Percentiles rank a stretch among this genome's conserved stretches.
These are phyloP conservation scores for Yarrowia porcina DNA, from an alignment of 805 yeast species.

Conservation along the genomic window DNA sequence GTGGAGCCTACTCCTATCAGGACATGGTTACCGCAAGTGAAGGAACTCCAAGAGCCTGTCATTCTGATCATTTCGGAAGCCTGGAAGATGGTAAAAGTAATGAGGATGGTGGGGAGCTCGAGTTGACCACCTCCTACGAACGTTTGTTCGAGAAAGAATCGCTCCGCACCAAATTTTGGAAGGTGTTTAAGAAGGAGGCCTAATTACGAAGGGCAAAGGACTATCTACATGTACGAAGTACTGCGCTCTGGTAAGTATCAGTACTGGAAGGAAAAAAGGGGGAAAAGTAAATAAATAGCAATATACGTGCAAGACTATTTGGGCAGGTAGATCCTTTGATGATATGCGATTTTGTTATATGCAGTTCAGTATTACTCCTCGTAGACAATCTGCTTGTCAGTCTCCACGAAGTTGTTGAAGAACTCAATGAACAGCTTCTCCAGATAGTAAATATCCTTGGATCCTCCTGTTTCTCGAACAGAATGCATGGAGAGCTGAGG, in stretches of 20 bases:
- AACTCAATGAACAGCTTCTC: constrained; percentile 57
- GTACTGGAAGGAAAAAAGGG: neutral
- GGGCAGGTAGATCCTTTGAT: neutral
- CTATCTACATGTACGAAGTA: no score
- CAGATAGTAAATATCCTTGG: constrained; percentile 64
- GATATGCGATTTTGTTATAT: neutral
- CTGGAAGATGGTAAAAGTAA: neutral
- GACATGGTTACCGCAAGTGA: constrained; percentile 18
- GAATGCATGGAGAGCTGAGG: constrained; percentile 94
- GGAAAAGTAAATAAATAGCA: neutral
- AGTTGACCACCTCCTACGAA: neutral
- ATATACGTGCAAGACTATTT: neutral
- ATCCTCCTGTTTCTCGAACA: constrained; percentile 86
- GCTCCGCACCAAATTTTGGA: neutral
- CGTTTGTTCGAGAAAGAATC: neutral
- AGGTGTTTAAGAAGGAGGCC: constrained; percentile 4
- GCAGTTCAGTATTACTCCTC: neutral
- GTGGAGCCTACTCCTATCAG: neutral
- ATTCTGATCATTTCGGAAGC: neutral
- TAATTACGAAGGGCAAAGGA: neutral
- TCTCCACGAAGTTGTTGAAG: constrained; percentile 43
- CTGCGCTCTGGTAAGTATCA: neutral
- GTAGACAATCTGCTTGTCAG: constrained; percentile 29
- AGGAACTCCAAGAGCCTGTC: constrained; percentile 12
- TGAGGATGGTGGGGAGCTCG: neutral